These are phyloP conservation scores for Myriangium duriaei DNA, from an alignment of 2,329 filamentous ascomycete species.

Conservation along the genomic window DNA sequence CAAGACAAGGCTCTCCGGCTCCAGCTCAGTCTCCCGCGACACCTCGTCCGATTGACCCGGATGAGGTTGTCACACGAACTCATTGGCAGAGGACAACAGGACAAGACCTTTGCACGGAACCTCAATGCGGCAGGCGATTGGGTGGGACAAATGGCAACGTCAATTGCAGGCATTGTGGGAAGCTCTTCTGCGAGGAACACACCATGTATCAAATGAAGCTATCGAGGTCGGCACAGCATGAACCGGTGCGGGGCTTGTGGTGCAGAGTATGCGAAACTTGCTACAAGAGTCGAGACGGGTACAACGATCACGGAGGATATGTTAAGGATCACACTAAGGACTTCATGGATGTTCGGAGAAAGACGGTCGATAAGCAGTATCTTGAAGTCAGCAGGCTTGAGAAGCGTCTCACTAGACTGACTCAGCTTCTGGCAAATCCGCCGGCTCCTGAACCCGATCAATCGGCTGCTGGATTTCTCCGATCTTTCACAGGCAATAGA, in stretches of 20 bases:
- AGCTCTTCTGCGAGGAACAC: conserved; percentile 90
- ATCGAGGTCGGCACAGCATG: conserved; percentile 75
- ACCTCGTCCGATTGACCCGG: conserved; percentile 51
- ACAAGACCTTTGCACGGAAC: conserved; percentile 76
- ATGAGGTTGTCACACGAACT: conserved; percentile 72
- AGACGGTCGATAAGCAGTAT: conserved; percentile 69
- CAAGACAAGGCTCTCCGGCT: conserved; percentile 20
- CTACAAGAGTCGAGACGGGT: conserved; percentile 90
- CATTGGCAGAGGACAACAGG: conserved; percentile 77
- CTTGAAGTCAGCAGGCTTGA: conserved; percentile 83
- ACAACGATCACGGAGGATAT: conserved; percentile 61
- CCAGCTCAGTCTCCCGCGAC: conserved; percentile 24
- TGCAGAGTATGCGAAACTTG: conserved; percentile 97
- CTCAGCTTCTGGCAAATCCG: conserved; percentile 64
- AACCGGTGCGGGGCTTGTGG: conserved; percentile 84
- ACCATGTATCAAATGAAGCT: conserved; percentile 99
- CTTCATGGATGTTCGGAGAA: conserved; percentile 60
- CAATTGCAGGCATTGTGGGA: conserved; percentile 87
- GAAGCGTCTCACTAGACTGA: conserved; percentile 82
- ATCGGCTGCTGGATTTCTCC: conserved; percentile 40
- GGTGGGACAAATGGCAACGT: conserved; percentile 71
- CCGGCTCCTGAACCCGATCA: conserved; percentile 49
- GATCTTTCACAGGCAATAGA: conserved; percentile 44
- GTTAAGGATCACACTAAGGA: conserved; percentile 57
- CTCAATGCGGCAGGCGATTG: conserved; percentile 67